Evolutionary conservation across 306 rosid genomes (phyloP).

Genomic region (Erythrophleum fordii): DNA sequence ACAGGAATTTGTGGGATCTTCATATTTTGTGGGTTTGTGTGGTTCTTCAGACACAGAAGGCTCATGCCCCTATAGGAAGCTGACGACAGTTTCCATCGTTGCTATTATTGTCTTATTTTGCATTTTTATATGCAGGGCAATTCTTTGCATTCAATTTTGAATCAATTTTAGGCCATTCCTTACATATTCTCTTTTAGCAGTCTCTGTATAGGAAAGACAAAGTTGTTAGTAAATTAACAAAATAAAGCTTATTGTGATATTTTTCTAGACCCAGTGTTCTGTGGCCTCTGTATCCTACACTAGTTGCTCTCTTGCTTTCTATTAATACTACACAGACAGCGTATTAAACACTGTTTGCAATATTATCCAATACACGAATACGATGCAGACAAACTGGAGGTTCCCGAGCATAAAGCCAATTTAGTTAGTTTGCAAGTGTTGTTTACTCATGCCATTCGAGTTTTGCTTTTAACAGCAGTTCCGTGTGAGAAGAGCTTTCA

Average conservation of each 20-base stretch:
- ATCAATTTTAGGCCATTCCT: constrained; percentile 34
- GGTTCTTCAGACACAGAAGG: constrained; percentile 97
- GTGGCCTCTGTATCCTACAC: background rate
- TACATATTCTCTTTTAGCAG: constrained; percentile 15
- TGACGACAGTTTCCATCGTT: constrained; percentile 20
- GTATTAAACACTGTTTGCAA: background rate
- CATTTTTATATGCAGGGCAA: constrained; percentile 38
- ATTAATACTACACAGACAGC: background rate
- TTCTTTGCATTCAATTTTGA: constrained; percentile 49
- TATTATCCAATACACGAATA: background rate
- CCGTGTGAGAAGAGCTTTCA: background rate
- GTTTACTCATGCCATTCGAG: background rate
- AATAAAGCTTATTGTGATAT: background rate
- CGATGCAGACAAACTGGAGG: background rate
- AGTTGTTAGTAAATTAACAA: constrained; percentile 23
- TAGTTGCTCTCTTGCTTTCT: background rate
- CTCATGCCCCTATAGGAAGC: constrained; percentile 86
- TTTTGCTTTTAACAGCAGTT: background rate
- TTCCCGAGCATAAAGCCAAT: background rate
- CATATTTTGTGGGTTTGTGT: constrained; percentile 84
- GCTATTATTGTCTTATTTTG: constrained; percentile 2
- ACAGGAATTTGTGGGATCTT: constrained; percentile 76
- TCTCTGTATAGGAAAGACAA: constrained; percentile 15
- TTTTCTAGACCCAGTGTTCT: background rate
- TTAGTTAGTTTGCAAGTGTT: background rate